phyloP scores from a whole-genome alignment of 176 grass and related monocot species.

The Bolboschoenus planiculmis region DNA sequence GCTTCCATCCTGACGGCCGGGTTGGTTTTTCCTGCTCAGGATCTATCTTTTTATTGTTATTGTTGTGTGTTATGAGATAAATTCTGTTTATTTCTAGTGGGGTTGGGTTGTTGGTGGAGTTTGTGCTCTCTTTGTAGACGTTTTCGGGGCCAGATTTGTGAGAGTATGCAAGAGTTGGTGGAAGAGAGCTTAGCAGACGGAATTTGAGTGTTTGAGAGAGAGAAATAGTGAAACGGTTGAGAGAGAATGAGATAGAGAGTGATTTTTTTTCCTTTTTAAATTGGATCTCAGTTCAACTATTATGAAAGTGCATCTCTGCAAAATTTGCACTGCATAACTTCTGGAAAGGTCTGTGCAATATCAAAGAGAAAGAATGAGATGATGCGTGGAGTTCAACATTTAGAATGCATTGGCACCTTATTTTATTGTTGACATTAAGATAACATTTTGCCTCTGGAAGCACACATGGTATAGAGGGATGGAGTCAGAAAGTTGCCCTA shows the following conservation, averaged over 20 bases:
- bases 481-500: background rate
- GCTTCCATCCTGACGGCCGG: slow-evolving; percentile 92
- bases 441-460: background rate
- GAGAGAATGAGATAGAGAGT: background rate
- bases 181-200: background rate
- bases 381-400: background rate
- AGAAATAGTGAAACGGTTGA: background rate
- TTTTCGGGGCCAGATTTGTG: background rate
- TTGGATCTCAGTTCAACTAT: background rate
- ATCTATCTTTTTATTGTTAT: background rate
- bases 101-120: background rate
- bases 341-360: background rate
- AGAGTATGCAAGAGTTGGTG: background rate
- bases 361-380: background rate
- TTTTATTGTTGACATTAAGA: background rate
- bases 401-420: background rate
- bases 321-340: background rate
- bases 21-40: slow-evolving; percentile 28
- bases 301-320: background rate
- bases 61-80: too few species aligned
- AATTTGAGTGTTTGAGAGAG: background rate
- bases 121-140: background rate
- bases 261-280: background rate
- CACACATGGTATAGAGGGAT: background rate
- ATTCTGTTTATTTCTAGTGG: background rate